These are phyloP conservation scores for Leishmania arabica DNA, from an alignment of 208 protist genomes.

Conservation along the genomic window DNA sequence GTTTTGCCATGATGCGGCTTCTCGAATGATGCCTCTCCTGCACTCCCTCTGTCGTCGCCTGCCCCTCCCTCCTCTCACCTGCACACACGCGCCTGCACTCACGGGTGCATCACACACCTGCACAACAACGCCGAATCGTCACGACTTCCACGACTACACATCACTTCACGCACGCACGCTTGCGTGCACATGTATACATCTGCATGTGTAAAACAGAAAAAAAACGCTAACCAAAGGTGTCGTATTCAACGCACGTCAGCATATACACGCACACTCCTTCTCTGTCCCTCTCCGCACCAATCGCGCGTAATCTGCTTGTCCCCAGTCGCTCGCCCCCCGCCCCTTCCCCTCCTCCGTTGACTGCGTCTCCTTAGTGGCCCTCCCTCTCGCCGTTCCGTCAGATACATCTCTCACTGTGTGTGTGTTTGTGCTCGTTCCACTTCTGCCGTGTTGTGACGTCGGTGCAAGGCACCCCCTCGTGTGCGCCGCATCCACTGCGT, in stretches of 20 bases:
- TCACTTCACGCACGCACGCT: background rate
- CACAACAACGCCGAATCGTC: background rate
- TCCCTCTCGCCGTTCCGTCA: background rate
- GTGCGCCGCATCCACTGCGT: background rate
- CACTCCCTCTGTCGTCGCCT: background rate
- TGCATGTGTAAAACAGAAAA: background rate
- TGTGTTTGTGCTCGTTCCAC: background rate
- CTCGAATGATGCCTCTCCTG: background rate
- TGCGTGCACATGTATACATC: too few species aligned
- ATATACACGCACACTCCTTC: background rate
- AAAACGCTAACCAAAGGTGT: background rate
- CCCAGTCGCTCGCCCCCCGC: background rate
- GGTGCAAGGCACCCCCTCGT: background rate
- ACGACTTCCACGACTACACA: background rate
- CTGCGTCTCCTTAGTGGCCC: too few species aligned
- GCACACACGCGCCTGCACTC: background rate
- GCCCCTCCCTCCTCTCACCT: background rate
- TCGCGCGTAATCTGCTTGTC: background rate
- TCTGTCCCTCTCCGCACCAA: background rate
- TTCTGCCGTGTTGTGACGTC: background rate
- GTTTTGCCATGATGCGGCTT: background rate
- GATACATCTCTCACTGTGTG: background rate
- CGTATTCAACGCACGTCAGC: background rate
- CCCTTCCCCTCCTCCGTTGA: background rate
- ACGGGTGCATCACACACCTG: background rate